Conservation (phyloP, 2,329 filamentous ascomycete genomes). For the Paraconiothyrium sp. region DNA sequence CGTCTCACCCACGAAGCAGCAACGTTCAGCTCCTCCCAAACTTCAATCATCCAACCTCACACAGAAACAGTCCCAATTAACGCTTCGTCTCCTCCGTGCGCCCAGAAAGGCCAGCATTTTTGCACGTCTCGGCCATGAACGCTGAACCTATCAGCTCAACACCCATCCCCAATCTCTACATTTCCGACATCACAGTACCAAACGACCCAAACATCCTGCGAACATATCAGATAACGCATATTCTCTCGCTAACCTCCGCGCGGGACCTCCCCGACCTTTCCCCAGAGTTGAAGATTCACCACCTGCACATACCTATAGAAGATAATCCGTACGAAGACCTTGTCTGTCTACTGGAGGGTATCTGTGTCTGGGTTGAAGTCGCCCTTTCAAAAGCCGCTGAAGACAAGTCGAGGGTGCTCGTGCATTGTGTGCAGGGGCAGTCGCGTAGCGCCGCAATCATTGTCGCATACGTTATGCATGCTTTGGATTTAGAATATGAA, state of each 20-base stretch:
- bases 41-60: background rate
- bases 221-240: constrained; percentile 22
- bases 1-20: background rate
- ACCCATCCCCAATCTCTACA: constrained; percentile 19
- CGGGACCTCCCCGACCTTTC: constrained; percentile 6
- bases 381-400: constrained; percentile 8
- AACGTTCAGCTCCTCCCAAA: background rate
- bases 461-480: constrained; percentile 27
- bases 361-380: constrained; percentile 21
- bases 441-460: constrained; percentile 25
- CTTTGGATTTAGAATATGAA: constrained; percentile 15
- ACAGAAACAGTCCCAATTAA: background rate
- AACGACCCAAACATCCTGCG: constrained; percentile 6
- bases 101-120: background rate
- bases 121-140: background rate
- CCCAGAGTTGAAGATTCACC: constrained; percentile 2
- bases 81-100: too few relatives aligned
- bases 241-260: constrained; percentile 18
- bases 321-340: constrained; percentile 26
- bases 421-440: constrained; percentile 28
- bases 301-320: constrained; percentile 21
- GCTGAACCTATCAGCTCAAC: constrained; percentile 11
- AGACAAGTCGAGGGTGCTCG: constrained; percentile 15
- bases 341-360: constrained; percentile 14
- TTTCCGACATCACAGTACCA: constrained; percentile 22